Conservation (phyloP, 2,329 filamentous ascomycete species). For the Cercospora sesami region DNA sequence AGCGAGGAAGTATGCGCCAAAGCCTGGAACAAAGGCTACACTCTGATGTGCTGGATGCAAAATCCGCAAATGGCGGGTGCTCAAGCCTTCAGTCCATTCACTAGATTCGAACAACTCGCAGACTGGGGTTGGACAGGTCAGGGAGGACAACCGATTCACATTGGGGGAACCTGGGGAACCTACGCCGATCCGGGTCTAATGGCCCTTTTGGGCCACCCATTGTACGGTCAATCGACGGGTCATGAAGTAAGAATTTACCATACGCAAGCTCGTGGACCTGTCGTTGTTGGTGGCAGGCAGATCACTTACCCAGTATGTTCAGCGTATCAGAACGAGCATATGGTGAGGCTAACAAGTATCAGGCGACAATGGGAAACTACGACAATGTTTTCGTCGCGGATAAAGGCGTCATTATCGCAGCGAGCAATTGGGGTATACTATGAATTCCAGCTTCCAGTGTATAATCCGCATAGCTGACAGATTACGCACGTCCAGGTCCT, state of each 20-base stretch:
- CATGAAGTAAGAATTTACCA: background rate
- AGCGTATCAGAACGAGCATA: background rate
- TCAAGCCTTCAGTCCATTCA: slow-evolving; percentile 7
- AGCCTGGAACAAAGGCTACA: slow-evolving; percentile 11
- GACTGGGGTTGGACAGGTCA: slow-evolving; percentile 12
- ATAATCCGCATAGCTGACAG: background rate
- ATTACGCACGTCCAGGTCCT: background rate
- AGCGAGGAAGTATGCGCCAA: background rate
- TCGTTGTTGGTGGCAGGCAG: background rate
- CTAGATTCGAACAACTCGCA: slow-evolving; percentile 1
- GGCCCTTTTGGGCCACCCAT: background rate
- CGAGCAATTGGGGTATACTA: slow-evolving; percentile 8
- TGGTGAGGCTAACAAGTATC: background rate
- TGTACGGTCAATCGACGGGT: background rate
- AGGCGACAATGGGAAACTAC: slow-evolving; percentile 9
- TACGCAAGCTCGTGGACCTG: background rate
- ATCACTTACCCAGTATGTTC: slow-evolving; percentile 14
- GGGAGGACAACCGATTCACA: background rate
- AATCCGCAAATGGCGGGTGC: slow-evolving; percentile 10
- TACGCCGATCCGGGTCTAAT: background rate
- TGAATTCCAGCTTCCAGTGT: background rate
- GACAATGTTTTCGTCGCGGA: slow-evolving; percentile 9
- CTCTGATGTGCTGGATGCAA: slow-evolving; percentile 17
- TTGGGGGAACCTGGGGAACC: background rate
- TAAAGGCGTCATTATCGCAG: slow-evolving; percentile 12